A percentile compares a stretch with the other conserved stretches of the same genome.
phyloP scores from a whole-genome alignment of 1,139 yeast genomes.

The Maudiozyma humilis region DNA sequence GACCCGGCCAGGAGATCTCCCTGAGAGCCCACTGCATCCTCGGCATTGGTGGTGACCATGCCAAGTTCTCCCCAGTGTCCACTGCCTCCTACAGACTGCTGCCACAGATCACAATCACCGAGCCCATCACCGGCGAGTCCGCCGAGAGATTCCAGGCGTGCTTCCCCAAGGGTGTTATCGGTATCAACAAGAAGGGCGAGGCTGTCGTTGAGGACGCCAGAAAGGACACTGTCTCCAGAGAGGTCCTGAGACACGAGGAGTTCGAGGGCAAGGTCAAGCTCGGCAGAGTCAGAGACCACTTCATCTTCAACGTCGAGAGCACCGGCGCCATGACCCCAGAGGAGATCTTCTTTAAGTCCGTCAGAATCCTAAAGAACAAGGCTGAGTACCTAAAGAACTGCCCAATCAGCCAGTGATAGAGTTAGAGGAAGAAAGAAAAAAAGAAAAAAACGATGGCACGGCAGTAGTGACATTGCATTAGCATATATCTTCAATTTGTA shows the following conservation, averaged over 20 bases:
- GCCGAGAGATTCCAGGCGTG: slow-evolving; percentile 79
- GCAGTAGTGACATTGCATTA: slow-evolving; percentile 4
- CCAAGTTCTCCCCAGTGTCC: slow-evolving; percentile 93
- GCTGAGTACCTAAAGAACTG: slow-evolving; percentile 74
- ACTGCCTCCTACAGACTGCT: slow-evolving; percentile 94
- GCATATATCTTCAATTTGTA: slow-evolving; percentile 4
- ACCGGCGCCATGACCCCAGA: slow-evolving; percentile 97
- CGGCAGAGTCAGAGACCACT: slow-evolving; percentile 87
- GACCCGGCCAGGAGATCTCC: slow-evolving; percentile 96
- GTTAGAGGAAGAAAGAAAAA: too few species aligned
- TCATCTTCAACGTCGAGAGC: slow-evolving; percentile 87
- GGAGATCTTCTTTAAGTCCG: slow-evolving; percentile 85
- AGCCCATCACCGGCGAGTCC: slow-evolving; percentile 67
- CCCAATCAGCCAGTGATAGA: slow-evolving; percentile 54
- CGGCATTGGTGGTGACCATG: slow-evolving; percentile 92
- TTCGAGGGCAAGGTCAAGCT: slow-evolving; percentile 81
- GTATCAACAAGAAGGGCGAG: slow-evolving; percentile 54
- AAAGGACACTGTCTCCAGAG: slow-evolving; percentile 93
- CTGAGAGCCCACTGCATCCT: slow-evolving; percentile 83
- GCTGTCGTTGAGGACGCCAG: slow-evolving; percentile 84
- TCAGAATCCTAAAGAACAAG: slow-evolving; percentile 75
- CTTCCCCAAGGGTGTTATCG: slow-evolving; percentile 91
- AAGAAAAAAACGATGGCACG: too few species aligned
- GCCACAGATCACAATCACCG: slow-evolving; percentile 76
- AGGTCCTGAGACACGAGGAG: slow-evolving; percentile 87